Base-by-base conservation (phyloP, 1,284 basidiomycete species). In the Trichosporon sp. region DNA sequence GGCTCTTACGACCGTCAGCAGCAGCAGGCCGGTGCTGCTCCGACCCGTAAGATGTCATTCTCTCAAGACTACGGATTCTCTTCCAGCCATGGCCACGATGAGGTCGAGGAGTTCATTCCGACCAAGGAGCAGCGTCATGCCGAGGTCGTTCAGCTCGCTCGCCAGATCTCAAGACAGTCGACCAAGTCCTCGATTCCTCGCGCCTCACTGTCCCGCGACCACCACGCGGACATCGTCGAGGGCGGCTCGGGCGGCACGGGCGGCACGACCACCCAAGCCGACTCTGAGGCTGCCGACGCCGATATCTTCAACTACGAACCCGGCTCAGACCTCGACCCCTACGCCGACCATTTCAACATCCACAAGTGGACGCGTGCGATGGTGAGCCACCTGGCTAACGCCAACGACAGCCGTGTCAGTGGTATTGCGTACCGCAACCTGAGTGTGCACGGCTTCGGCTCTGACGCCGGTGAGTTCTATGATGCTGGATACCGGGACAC, bases 361-460 rank as follows among this genome's bases (percentile, higher is more conserved):
- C 76, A 76, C 34, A 79, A 75, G 44, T 87, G 85, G 83, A 78
- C 82, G n/a, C 79, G 80, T 51, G 68, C 74, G 2, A 69, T 85
- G 23, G 32, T 84, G 64, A 70, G 79, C 56, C 65, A 62, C 70
- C 73, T 77, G 29, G 47, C 47, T 11, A 76, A 81, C 64, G 74
- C 76, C 0, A 79, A 81, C 32, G 72, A 75, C 11, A 76, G 76
- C 25, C 76, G 85, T 44, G 80, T 77, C 0, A 80, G 84, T 4
- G 86, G 86, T 71, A 75, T 87, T 70, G 77, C 84, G 6, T 87
- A 84, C 76, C 75, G 73, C n/a, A 80, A 85, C 70, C 77, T 87
- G 64, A 80, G 77, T 53, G 86, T 85, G 1, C 80, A 84, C 72
- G 86, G 86, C 8, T 85, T 79, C 67, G 84, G 84, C 1, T 81